Evolutionary conservation across 768 basidiomycete genomes (phyloP), one percentile per base, ranked within the genome.

Genomic region (Aureoboletus auriporus): DNA sequence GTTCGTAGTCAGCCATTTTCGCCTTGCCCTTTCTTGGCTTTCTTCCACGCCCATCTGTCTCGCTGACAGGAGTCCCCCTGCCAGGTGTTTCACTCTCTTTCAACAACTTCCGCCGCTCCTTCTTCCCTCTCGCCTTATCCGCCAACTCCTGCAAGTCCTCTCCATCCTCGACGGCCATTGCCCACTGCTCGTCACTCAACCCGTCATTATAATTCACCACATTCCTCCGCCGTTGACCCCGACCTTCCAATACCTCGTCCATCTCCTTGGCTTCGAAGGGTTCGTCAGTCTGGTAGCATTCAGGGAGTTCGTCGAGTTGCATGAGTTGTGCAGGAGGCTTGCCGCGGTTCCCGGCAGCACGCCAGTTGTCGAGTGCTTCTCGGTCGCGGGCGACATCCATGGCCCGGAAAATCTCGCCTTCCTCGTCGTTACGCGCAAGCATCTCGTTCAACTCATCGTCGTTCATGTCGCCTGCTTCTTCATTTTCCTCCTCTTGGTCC

Each of bases 371-470:
- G 31, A 79, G 47, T 4, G 75, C 71, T 23, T 85, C 83, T 13
- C 80, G 81, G 39, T 89, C 86, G 37, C 96, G 82, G 58, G 90
- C 77, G 20, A 77, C 53, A 62, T 98, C 96, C 75, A 98, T 84
- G 47, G 83, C 73, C 0, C 84, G 77, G 79, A 94, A 99, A 49
- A 89, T 68, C 8, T 61, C 73, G 4, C 72, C 69, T 66, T 98
- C 96, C 2, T 86, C 72, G 5, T 97, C 95, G 9, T 73, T 79
- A 45, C 96, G 86, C 13, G 93, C 81, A 48, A 99, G 83, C 50
- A 97, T 75, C 60, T 90, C 86, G 68, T 99, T 99, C 52, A 99
- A 76, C 64, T 98, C 95, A 16, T 93, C 90, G 56, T 92, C 90
- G 51, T 88, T 91, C 85, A 93, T 92, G 66, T 92, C 89, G 16